Conservation (phyloP, 2,329 filamentous ascomycete species). For the Stachybotrys chartarum region DNA sequence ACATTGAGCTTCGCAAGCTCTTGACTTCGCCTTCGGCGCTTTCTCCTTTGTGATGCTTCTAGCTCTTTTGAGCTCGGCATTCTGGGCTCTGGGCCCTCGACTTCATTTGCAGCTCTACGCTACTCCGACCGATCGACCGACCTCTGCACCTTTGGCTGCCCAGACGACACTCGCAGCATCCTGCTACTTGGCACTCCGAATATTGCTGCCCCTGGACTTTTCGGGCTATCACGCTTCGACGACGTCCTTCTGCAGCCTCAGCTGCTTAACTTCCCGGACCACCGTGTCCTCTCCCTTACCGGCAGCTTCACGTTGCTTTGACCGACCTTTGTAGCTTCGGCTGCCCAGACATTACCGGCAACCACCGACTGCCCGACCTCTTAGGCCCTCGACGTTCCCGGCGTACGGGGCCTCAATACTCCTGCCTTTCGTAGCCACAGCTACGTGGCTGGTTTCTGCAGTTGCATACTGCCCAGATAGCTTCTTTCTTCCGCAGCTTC, state of each 20-base stretch:
- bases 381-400: too few species aligned
- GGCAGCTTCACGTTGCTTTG: background rate
- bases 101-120: conserved; percentile 1
- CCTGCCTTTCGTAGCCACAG: too few species aligned
- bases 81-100: conserved; percentile 3
- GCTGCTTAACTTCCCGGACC: background rate
- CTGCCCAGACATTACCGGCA: background rate
- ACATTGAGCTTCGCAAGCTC: conserved; percentile 6
- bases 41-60: conserved; percentile 2
- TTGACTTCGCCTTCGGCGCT: conserved; percentile 6
- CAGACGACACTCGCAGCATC: conserved; percentile 2
- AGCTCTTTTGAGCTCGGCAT: conserved; percentile 2
- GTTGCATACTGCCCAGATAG: too few species aligned
- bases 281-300: background rate
- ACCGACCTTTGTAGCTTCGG: conserved; percentile 1
- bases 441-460: too few species aligned
- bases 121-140: conserved; percentile 5
- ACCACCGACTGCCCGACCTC: too few species aligned
- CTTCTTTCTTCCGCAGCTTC: too few species aligned
- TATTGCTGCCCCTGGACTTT: background rate
- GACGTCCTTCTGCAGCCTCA: background rate
- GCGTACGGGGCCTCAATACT: too few species aligned
- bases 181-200: conserved; percentile 4
- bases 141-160: conserved; percentile 7
- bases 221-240: background rate